Base-by-base conservation (phyloP, 2,329 filamentous ascomycete genomes). In the Fusarium buharicum region DNA sequence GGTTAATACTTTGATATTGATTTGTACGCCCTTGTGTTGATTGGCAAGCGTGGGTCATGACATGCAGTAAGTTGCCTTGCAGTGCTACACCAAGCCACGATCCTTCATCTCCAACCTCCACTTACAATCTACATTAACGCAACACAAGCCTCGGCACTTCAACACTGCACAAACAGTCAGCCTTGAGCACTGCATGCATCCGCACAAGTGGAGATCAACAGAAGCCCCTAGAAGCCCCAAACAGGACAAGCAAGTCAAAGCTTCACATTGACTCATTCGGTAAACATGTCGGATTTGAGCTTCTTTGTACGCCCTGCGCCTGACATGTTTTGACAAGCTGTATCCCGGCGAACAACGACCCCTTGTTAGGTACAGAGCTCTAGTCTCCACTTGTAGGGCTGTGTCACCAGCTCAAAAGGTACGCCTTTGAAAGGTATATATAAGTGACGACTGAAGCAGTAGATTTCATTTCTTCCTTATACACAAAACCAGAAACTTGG, bases 381-480 rank as follows among this genome's bases (percentile, higher is more conserved):
- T 6, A 9, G 37, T 55, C 62, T 54, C 57, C 62, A 63, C 66
- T 20, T 33, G 51, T 59, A 65, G 51, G 67, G 67, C 65, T 68
- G 50, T 14, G 34, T 40, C 13, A 14, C 22, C 6, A 24, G 40
- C 36, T 43, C 34, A 14, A 28, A 27, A 28, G 28, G 27, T 22
- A 12, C 39, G 37, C 37, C n/a, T 13, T 20, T 50, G 39, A 20
- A 7, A 41, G 24, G 17, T 46, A 30, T 64, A 66, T 53, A 66
- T 53, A 60, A 62, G 33, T 31, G 30, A 27, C 38, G 8, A 39
- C 14, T 12, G 22, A n/a, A 37, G 24, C 33, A 18, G 12, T 45
- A 4, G 14, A 8, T 49, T n/a, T 34, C 20, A 20, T 37, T 47
- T 39, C 8, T 17, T 10, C n/a, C 9, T 2, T 18, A 33, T 20